phyloP scores from a whole-genome alignment of 2,329 filamentous ascomycete species.

The Curvularia lunata region DNA sequence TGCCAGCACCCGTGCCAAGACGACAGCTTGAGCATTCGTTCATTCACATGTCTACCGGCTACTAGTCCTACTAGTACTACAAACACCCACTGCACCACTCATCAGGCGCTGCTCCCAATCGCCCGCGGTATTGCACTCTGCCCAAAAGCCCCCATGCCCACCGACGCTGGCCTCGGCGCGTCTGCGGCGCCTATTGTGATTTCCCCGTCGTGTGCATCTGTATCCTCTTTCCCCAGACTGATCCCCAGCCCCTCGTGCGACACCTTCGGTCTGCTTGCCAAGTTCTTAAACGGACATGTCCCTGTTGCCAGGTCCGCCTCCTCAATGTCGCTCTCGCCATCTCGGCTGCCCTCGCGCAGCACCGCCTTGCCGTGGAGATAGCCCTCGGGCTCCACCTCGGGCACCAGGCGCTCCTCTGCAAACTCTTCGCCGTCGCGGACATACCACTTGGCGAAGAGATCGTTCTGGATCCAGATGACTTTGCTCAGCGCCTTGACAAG shows the following conservation, averaged over 20 bases:
- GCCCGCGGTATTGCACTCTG: constrained; percentile 24
- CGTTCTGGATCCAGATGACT: constrained; percentile 88
- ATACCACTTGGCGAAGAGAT: constrained; percentile 84
- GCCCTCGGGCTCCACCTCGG: constrained; percentile 46
- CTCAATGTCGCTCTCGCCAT: constrained; percentile 40
- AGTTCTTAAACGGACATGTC: constrained; percentile 41
- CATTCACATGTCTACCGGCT: background rate
- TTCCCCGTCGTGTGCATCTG: background rate
- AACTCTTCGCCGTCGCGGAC: constrained; percentile 71
- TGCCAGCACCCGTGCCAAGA: background rate
- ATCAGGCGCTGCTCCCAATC: constrained; percentile 22
- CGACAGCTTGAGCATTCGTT: background rate
- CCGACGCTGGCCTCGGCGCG: constrained; percentile 18
- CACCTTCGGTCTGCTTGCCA: constrained; percentile 22
- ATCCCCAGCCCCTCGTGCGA: constrained; percentile 15
- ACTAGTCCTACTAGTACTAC: background rate
- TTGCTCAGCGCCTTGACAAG: constrained; percentile 79
- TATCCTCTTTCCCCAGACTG: constrained; percentile 14
- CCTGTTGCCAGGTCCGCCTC: constrained; percentile 30
- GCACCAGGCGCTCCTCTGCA: constrained; percentile 52
- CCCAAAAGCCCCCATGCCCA: constrained; percentile 5
- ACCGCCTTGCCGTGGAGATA: constrained; percentile 47
- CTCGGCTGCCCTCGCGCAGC: constrained; percentile 36
- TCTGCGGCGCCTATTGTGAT: constrained; percentile 18
- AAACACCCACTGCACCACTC: background rate